These are phyloP conservation scores for Tetrapisispora namnaoensis DNA, from an alignment of 805 yeast species.

Conservation along the genomic window DNA sequence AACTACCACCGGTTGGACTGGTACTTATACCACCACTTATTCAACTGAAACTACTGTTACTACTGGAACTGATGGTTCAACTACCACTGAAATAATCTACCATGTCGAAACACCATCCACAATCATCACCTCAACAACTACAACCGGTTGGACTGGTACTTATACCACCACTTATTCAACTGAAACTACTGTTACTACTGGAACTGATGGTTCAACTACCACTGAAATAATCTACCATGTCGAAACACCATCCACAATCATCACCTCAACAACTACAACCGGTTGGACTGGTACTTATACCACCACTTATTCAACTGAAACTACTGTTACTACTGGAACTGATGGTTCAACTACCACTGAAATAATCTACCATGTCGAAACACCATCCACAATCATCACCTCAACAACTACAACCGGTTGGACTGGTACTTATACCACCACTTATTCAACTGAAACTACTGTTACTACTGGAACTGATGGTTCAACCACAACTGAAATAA, in stretches of 20 bases:
- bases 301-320: slow-evolving; percentile 10
- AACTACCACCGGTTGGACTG: slow-evolving; percentile 13
- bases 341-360: slow-evolving; percentile 8
- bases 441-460: slow-evolving; percentile 9
- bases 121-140: slow-evolving; percentile 5
- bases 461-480: slow-evolving; percentile 7
- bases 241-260: not conserved
- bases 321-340: slow-evolving; percentile 4
- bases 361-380: slow-evolving; percentile 9
- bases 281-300: slow-evolving; percentile 10
- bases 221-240: slow-evolving; percentile 11
- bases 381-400: not conserved
- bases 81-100: slow-evolving; percentile 10
- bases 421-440: slow-evolving; percentile 10
- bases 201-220: slow-evolving; percentile 7
- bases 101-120: slow-evolving; percentile 9
- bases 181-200: slow-evolving; percentile 4
- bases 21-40: slow-evolving; percentile 10
- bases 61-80: slow-evolving; percentile 5
- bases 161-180: slow-evolving; percentile 11
- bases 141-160: slow-evolving; percentile 10
- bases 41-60: slow-evolving; percentile 10
- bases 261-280: slow-evolving; percentile 4
- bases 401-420: slow-evolving; percentile 7
- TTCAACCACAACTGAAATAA: slow-evolving; percentile 6